These are phyloP conservation scores for Diaporthe ilicicola DNA, from an alignment of 2,329 filamentous ascomycete species.

Conservation along the genomic window DNA sequence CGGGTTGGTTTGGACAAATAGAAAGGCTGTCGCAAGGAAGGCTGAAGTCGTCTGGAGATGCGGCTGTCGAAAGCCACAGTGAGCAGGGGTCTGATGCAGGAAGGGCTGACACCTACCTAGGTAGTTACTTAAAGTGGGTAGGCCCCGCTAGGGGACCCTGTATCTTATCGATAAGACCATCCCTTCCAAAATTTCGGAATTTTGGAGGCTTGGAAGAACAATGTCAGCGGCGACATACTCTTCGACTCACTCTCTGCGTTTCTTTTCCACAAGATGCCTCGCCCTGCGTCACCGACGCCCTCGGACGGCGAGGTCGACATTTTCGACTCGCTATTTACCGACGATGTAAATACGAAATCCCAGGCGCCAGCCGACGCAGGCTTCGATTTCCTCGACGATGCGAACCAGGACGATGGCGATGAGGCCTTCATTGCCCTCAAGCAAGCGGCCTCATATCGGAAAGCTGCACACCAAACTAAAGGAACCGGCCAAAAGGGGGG, in stretches of 20 bases:
- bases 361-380: slow-evolving; percentile 47
- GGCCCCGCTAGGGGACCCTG: slow-evolving; percentile 4
- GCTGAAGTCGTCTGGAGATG: slow-evolving; percentile 10
- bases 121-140: slow-evolving; percentile 4
- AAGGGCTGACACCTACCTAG: neutral
- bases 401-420: slow-evolving; percentile 72
- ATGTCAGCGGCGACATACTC: neutral
- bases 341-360: slow-evolving; percentile 52
- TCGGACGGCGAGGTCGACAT: slow-evolving; percentile 96
- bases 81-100: slow-evolving; percentile 1
- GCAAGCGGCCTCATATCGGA: slow-evolving; percentile 88
- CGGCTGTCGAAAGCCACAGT: neutral
- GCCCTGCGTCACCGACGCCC: slow-evolving; percentile 79
- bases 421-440: slow-evolving; percentile 90
- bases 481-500: slow-evolving; percentile 87
- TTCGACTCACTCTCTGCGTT: neutral
- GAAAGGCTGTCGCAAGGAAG: slow-evolving; percentile 25
- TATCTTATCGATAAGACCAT: slow-evolving; percentile 20
- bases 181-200: slow-evolving; percentile 14
- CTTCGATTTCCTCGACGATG: slow-evolving; percentile 59
- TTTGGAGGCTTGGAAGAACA: neutral
- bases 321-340: slow-evolving; percentile 76
- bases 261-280: slow-evolving; percentile 70
- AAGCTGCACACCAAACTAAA: slow-evolving; percentile 76
- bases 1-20: slow-evolving; percentile 20